phyloP scores from a whole-genome alignment of 257 asterid species.

The Fraxinus anomala region DNA sequence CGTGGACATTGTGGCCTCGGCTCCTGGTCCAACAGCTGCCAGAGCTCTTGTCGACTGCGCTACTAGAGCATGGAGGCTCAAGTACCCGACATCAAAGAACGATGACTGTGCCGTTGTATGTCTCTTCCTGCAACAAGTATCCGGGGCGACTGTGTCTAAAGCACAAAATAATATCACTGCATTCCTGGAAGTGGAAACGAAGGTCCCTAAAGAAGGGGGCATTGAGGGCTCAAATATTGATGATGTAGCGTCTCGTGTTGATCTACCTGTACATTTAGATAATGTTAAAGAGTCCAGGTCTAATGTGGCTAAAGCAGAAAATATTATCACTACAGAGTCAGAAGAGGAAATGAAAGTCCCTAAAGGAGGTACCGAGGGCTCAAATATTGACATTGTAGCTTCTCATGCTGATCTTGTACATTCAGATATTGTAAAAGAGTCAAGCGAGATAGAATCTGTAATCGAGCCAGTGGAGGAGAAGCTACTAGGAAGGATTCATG shows the following conservation, averaged over 20 bases:
- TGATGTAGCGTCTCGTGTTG: conserved; percentile 29
- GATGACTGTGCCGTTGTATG: conserved; percentile 97
- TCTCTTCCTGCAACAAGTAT: conserved; percentile 53
- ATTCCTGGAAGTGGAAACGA: conserved; percentile 35
- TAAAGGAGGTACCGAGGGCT: conserved; percentile 15
- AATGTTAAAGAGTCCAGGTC: conserved; percentile 24
- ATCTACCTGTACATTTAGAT: conserved; percentile 28
- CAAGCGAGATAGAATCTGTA: conserved; percentile 74
- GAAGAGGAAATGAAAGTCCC: conserved; percentile 33
- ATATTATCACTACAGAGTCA: conserved; percentile 22
- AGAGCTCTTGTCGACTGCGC: conserved; percentile 95
- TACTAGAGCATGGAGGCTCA: conserved; percentile 94
- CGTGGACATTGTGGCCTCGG: conserved; percentile 85
- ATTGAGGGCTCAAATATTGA: conserved; percentile 22
- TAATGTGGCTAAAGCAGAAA: conserved; percentile 29
- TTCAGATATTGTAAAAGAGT: conserved; percentile 29
- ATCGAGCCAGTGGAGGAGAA: conserved; percentile 50
- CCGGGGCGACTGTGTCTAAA: conserved; percentile 26
- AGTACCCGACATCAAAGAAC: conserved; percentile 93
- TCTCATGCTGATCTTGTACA: conserved; percentile 35
- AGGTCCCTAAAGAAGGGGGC: conserved; percentile 11
- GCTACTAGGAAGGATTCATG: conserved; percentile 36
- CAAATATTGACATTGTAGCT: conserved; percentile 20
- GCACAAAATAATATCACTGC: conserved; percentile 26
- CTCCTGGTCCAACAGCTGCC: conserved; percentile 86